These are phyloP conservation scores for Aspergillus sp. DNA, from an alignment of 2,329 filamentous ascomycete genomes.

Conservation along the genomic window DNA sequence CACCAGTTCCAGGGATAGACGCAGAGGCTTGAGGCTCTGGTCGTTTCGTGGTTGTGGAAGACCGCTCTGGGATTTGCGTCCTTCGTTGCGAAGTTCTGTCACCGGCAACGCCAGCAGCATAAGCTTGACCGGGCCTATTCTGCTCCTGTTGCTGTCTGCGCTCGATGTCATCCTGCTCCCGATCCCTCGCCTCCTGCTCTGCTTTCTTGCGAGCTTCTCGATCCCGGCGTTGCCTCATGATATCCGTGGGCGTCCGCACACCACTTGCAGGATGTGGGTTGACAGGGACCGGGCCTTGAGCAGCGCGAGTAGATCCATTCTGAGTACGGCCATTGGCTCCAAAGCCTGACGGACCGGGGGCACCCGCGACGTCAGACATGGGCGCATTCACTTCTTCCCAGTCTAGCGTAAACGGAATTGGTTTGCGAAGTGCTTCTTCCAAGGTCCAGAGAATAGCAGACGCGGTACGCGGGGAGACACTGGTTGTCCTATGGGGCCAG, in stretches of 20 bases:
- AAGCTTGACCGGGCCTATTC: constrained; percentile 33
- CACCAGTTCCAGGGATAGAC: constrained; percentile 10
- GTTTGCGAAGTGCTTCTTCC: constrained; percentile 83
- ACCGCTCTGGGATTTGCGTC: constrained; percentile 12
- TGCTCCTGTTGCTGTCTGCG: constrained; percentile 41
- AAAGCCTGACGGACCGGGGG: constrained; percentile 48
- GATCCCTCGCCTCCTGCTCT: constrained; percentile 63
- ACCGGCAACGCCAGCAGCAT: constrained; percentile 49
- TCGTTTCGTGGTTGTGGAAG: constrained; percentile 17
- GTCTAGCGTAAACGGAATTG: constrained; percentile 80
- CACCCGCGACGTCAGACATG: constrained; percentile 82
- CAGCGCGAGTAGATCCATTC: constrained; percentile 59
- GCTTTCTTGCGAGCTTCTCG: constrained; percentile 71
- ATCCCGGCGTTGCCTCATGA: constrained; percentile 83
- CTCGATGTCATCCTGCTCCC: constrained; percentile 56
- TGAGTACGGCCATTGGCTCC: constrained; percentile 57
- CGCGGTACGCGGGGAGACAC: constrained; percentile 80
- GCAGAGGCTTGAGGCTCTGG: constrained; percentile 21
- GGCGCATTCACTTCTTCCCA: constrained; percentile 82
- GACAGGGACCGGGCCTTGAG: constrained; percentile 56
- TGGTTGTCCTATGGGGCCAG: constrained; percentile 53
- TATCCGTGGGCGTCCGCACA: constrained; percentile 81
- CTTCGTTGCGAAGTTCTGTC: constrained; percentile 27
- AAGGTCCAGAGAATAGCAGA: constrained; percentile 90
- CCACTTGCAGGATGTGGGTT: constrained; percentile 54